Evolutionary conservation across 257 asterid genomes (phyloP), one percentile per base, ranked within the genome.

Genomic region (Hygrophila difformis): DNA sequence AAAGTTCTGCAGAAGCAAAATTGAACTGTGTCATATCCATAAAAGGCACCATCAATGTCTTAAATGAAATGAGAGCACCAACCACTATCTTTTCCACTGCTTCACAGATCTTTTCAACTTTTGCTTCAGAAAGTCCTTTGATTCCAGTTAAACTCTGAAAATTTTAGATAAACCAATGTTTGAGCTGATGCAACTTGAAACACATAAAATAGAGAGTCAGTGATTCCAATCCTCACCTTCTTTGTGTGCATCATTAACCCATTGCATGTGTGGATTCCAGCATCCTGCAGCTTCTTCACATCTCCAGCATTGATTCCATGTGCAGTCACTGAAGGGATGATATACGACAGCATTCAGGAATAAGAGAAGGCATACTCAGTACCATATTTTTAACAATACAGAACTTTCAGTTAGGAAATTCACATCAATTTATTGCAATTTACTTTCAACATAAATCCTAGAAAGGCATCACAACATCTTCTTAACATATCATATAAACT

Each of bases 11-110:
- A 36, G 28, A 60, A 18, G 19, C 23, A 44, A 65, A 35, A 39
- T 9, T 17, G 42, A 20, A 34, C 31, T 62, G 43, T 12, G 12
- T 4, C 12, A 9, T 33, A 33, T 33, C 37, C 6, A 9, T 33
- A 10, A 1, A 2, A 4, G 37, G 6, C 37, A 12, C 8, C 10
- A 33, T 36, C 42, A 42, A 18, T 13, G 33, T 53, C 22, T 34
- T 23, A 17, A n/a, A n/a, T 33, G 12, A 53, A 18, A 50, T 34
- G 16, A 55, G 63, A 47, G 23, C 40, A 51, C 84, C 53, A 49
- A 89, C 98, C 96, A 89, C 98, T 67, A 89, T 77, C 79, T 89
- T 89, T 66, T 89, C 98, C 14, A 76, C 98, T 22, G 98, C 98
- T 82, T 89, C 98, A 41, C 96, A 85, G 29, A 89, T 86, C 77